phyloP scores from a whole-genome alignment of 192 early-diverging fungal genomes.

The Coemansia sp. region DNA sequence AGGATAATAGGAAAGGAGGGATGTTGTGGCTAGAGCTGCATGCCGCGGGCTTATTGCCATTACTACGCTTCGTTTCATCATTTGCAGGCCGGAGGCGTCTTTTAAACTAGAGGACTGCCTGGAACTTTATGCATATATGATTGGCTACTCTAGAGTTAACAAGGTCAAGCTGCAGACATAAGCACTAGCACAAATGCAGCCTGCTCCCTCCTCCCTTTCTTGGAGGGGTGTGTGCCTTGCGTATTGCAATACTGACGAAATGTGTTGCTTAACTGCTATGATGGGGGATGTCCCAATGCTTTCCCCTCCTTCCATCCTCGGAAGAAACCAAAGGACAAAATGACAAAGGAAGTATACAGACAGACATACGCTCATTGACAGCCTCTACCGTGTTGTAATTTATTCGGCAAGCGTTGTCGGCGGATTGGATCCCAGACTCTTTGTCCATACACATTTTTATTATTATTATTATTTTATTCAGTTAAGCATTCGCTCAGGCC shows the following conservation, averaged over 20 bases:
- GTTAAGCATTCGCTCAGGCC: not conserved
- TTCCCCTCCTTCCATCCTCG: not conserved
- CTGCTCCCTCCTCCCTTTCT: not conserved
- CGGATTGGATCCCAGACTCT: not conserved
- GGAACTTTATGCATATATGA: not conserved
- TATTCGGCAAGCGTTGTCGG: not conserved
- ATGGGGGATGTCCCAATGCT: not conserved
- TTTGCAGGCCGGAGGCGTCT: conserved; percentile 8
- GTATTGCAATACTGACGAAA: not conserved
- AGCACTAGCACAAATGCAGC: not conserved
- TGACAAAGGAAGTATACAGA: not conserved
- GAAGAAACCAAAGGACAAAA: not conserved
- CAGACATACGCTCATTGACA: not conserved
- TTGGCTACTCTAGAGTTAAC: not conserved
- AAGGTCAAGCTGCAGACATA: not conserved
- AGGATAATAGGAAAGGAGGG: conserved; percentile 3
- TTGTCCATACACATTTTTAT: not conserved
- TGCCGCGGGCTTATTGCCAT: not conserved
- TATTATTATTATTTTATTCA: not conserved
- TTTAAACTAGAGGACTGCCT: not conserved
- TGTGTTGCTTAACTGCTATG: not conserved
- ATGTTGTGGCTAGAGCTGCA: conserved; percentile 10
- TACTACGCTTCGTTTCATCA: conserved; percentile 7
- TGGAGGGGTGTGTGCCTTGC: not conserved
- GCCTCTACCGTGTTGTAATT: not conserved